These are phyloP conservation scores for Phytophthora hybrid DNA, from an alignment of 352 stramenopile species.

Conservation along the genomic window DNA sequence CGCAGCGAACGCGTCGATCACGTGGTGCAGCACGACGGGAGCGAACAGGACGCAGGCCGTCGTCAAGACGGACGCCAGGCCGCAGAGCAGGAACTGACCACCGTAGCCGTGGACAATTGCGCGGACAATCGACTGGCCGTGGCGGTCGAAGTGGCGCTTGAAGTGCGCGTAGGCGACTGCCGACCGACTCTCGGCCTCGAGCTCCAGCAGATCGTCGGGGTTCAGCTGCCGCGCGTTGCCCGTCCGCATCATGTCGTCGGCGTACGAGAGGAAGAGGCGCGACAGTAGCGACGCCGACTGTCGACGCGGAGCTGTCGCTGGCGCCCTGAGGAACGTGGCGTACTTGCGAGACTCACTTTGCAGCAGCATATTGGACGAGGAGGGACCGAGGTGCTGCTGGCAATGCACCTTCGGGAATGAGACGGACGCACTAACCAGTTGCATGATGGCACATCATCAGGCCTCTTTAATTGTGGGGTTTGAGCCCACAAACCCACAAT, in stretches of 20 bases:
- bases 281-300: conserved; percentile 25
- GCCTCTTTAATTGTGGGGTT: too few relatives aligned
- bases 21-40: conserved; percentile 49
- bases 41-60: conserved; percentile 43
- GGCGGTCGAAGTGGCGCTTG: conserved; percentile 19
- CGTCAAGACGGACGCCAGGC: conserved; percentile 24
- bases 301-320: neutral
- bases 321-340: conserved; percentile 19
- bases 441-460: too few relatives aligned
- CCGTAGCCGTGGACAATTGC: conserved; percentile 39
- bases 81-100: conserved; percentile 21
- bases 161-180: conserved; percentile 28
- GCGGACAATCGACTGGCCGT: conserved; percentile 28
- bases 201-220: conserved; percentile 47
- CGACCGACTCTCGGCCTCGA: conserved; percentile 33
- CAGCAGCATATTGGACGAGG: neutral
- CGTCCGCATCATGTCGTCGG: conserved; percentile 41
- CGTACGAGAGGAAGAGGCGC: conserved; percentile 47
- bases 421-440: too few relatives aligned
- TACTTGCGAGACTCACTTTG: conserved; percentile 2
- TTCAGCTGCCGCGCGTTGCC: conserved; percentile 54
- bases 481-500: too few relatives aligned
- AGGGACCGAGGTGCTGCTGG: neutral
- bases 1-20: conserved; percentile 46
- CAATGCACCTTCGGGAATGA: neutral